Evolutionary conservation across 2,329 filamentous ascomycete species (phyloP).

Genomic region (Xylaria sp.): DNA sequence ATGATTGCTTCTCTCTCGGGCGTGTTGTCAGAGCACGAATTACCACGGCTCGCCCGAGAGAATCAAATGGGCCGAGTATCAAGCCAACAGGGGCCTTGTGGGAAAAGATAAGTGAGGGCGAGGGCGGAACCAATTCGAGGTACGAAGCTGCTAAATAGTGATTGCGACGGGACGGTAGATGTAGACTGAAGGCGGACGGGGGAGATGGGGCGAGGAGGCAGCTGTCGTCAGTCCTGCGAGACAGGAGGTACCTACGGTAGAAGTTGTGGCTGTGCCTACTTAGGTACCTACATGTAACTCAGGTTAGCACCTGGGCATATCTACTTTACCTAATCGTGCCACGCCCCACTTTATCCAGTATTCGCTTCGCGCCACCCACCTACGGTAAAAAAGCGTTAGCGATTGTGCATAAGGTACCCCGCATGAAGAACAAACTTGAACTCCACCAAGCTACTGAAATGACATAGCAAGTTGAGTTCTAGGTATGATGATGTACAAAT

Average conservation of each 20-base stretch:
- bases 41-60: slow-evolving; percentile 32
- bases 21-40: slow-evolving; percentile 26
- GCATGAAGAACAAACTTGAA: background rate
- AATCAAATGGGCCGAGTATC: slow-evolving; percentile 13
- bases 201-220: slow-evolving; percentile 19
- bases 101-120: background rate
- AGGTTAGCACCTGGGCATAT: background rate
- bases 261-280: slow-evolving; percentile 32
- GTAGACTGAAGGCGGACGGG: slow-evolving; percentile 9
- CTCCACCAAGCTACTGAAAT: background rate
- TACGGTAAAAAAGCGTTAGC: too few relatives aligned
- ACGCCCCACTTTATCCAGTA: too few relatives aligned
- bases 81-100: slow-evolving; percentile 1
- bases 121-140: background rate
- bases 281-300: background rate
- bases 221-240: slow-evolving; percentile 34
- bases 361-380: too few relatives aligned
- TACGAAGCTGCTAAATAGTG: slow-evolving; percentile 15
- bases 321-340: too few relatives aligned
- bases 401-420: too few relatives aligned
- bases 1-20: slow-evolving; percentile 52
- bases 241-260: slow-evolving; percentile 36
- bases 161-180: slow-evolving; percentile 23
- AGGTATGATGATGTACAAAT: background rate
- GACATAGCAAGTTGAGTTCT: too few relatives aligned